Base-by-base conservation (phyloP, 805 yeast genomes). In the Sporopachydermia lactativora region DNA sequence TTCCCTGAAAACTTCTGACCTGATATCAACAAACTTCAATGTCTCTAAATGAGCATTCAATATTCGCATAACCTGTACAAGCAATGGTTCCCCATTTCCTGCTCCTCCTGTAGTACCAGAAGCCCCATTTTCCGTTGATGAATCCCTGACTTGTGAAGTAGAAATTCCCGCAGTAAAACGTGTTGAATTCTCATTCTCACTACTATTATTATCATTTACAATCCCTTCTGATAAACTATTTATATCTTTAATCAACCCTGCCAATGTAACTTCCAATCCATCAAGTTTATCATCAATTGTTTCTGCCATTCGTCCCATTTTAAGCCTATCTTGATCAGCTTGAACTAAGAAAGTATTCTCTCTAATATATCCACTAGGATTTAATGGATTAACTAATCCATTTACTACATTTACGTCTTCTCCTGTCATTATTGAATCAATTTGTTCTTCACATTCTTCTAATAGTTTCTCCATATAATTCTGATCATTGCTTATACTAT, bases 41-140 rank as follows among this genome's bases (percentile, higher is more conserved):
- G 94, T 84, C 46, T 88, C 92, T 58, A 92, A 65, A 58, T 92
- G 97, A 37, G 84, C 75, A 55, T 89, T 88, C 54, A 92, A 70
- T 47, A 92, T 66, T 56, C 76, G 79, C 19, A 92, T 79, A 46
- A 89, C 73, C 54, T 79, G 86, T 48, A 74, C 76, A 37, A 77
- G 58, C 3, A 77, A 66, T 47, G 61, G 67, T 17, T 64, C 71
- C 28, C 57, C 59, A 38, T 60, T 65, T 19, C 58, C 65, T 19
- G 58, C 59, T 19, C 55, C 56, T 13, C 49, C 47, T n/a, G 51
- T 45, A 38, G 59, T 61, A 17, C 53, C 52, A 4, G 54, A 50
- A 3, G 58, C 46, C 6, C 13, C 17, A 11, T n/a, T 2, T 17
- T 35, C 17, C 11, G 13, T 11, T n/a, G n/a, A n/a, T n/a, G n/a